Conservation (phyloP, 176 grass and related monocot species). For the Oryza nivara region DNA sequence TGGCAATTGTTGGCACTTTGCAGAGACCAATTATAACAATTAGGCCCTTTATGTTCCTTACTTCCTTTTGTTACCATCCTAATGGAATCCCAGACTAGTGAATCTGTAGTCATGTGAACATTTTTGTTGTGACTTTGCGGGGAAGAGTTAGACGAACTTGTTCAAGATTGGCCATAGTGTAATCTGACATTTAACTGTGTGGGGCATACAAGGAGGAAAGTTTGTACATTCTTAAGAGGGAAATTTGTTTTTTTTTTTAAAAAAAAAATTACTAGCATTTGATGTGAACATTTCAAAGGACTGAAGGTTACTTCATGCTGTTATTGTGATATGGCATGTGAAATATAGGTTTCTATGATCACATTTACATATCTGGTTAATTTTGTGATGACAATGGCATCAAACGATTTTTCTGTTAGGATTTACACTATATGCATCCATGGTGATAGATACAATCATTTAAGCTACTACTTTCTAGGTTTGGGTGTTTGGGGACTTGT, state of each 20-base stretch:
- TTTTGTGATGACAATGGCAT: neutral
- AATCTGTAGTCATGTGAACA: neutral
- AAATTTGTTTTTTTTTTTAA: neutral
- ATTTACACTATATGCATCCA: neutral
- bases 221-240: neutral
- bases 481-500: neutral
- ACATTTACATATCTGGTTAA: neutral
- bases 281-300: neutral
- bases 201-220: neutral
- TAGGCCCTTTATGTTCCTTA: neutral
- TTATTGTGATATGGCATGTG: neutral
- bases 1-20: neutral
- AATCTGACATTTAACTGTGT: constrained; percentile 4
- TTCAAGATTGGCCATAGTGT: neutral
- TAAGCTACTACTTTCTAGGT: constrained; percentile 2
- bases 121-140: neutral
- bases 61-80: neutral
- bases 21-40: neutral
- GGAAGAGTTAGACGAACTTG: neutral
- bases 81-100: neutral
- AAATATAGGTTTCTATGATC: neutral
- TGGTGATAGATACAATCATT: neutral
- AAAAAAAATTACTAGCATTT: neutral
- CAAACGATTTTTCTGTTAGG: neutral
- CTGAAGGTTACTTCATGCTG: neutral